These are phyloP conservation scores for Tuctoria greenei DNA, from an alignment of 176 grass and related monocot genomes.

Conservation along the genomic window DNA sequence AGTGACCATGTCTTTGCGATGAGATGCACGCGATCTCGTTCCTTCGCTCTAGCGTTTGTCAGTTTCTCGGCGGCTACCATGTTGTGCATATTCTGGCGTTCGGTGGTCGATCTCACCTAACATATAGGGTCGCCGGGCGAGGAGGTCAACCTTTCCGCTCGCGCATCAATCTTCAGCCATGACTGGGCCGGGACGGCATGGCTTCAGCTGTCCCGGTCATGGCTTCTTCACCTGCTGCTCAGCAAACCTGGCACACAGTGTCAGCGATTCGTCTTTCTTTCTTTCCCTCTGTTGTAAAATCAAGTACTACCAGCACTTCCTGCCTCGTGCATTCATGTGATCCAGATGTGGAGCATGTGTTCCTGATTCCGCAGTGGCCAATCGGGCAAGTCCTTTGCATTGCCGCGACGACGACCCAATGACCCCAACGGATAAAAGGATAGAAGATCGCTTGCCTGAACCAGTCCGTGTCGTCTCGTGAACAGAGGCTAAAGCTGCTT, in stretches of 20 bases:
- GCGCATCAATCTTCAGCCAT: neutral
- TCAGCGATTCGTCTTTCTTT: conserved; percentile 11
- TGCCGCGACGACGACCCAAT: neutral
- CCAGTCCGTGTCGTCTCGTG: neutral
- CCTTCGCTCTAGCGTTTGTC: conserved; percentile 17
- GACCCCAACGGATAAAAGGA: neutral
- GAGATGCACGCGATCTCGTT: neutral
- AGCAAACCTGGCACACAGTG: neutral
- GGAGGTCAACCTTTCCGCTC: conserved; percentile 54
- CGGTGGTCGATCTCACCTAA: conserved; percentile 42
- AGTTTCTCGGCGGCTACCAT: neutral
- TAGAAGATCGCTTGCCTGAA: neutral
- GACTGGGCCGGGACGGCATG: conserved; percentile 2
- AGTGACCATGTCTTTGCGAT: neutral
- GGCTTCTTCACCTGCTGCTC: too few species aligned
- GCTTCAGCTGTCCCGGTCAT: neutral
- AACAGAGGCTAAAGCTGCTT: conserved; percentile 11
- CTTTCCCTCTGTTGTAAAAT: conserved; percentile 14
- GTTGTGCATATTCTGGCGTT: neutral
- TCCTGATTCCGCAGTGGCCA: conserved; percentile 9
- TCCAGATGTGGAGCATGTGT: neutral
- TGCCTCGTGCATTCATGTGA: neutral
- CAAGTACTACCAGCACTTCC: neutral
- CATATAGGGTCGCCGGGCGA: conserved; percentile 13
- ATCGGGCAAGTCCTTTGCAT: neutral